These are phyloP conservation scores for Oxyria digyna DNA, from an alignment of 148 eudicot genomes.

Conservation along the genomic window DNA sequence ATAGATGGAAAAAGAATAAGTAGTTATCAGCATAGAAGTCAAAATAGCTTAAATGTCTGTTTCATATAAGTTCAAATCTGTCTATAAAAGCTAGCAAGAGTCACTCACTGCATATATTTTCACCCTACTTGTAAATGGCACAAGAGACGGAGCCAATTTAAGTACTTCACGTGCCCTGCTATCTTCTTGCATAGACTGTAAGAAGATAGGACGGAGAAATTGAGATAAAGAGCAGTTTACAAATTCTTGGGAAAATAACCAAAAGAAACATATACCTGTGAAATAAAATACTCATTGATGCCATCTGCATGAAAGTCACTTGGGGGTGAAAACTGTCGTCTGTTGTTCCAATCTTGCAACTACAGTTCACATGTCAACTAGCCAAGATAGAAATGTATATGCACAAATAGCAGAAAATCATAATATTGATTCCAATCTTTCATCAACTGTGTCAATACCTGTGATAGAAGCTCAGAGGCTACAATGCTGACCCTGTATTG, in stretches of 20 bases:
- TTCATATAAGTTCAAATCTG: background rate
- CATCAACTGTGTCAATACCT: slow-evolving; percentile 37
- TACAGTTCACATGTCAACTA: slow-evolving; percentile 11
- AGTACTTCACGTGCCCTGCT: slow-evolving; percentile 74
- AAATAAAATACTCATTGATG: slow-evolving; percentile 71
- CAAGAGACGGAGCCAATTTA: slow-evolving; percentile 83
- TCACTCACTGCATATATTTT: slow-evolving; percentile 80
- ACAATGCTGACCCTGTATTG: slow-evolving; percentile 76
- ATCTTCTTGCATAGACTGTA: slow-evolving; percentile 76
- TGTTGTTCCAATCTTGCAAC: slow-evolving; percentile 99
- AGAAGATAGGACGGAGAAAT: slow-evolving; percentile 1
- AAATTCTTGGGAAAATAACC: background rate
- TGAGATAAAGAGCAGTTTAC: background rate
- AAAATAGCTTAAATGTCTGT: background rate
- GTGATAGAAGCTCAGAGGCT: slow-evolving; percentile 81
- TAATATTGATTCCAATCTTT: background rate
- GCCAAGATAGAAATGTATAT: too few relatives aligned
- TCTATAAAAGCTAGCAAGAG: background rate
- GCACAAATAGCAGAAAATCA: too few relatives aligned
- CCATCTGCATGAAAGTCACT: slow-evolving; percentile 95
- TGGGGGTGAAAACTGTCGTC: slow-evolving; percentile 74
- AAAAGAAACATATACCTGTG: slow-evolving; percentile 49
- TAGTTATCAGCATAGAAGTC: background rate
- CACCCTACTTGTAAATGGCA: slow-evolving; percentile 90
- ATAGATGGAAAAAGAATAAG: slow-evolving; percentile 9